A percentile compares a stretch with the other conserved stretches of the same genome.
Evolutionary conservation across 257 asterid species (phyloP).

Genomic region (Plantago ovata): DNA sequence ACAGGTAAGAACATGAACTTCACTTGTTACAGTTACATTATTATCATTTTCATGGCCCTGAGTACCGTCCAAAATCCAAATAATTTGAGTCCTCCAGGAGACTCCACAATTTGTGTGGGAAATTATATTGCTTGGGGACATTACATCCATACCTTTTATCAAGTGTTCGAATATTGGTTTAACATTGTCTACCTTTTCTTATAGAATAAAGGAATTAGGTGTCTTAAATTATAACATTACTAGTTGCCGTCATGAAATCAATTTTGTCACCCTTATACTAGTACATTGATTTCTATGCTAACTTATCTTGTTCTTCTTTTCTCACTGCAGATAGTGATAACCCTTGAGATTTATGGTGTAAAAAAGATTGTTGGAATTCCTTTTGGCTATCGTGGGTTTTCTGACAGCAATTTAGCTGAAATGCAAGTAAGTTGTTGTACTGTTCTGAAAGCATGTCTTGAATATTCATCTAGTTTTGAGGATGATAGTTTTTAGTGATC

Average conservation of each 20-base stretch:
- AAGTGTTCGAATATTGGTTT: neutral
- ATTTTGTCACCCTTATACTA: neutral
- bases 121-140: neutral
- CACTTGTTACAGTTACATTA: slow-evolving; percentile 9
- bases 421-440: slow-evolving; percentile 45
- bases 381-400: slow-evolving; percentile 92
- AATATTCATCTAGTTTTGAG: neutral
- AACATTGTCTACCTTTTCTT: neutral
- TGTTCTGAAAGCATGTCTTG: slow-evolving; percentile 10
- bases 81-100: neutral
- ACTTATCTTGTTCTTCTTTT: slow-evolving; percentile 15
- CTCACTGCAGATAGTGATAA: slow-evolving; percentile 69
- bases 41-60: neutral
- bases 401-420: slow-evolving; percentile 59
- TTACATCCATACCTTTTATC: slow-evolving; percentile 1
- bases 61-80: neutral
- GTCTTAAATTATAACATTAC: slow-evolving; percentile 6
- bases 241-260: neutral
- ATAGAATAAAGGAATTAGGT: neutral
- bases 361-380: slow-evolving; percentile 83
- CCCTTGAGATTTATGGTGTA: slow-evolving; percentile 91
- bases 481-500: neutral
- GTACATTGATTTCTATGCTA: slow-evolving; percentile 10
- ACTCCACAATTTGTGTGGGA: neutral
- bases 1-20: slow-evolving; percentile 45